phyloP scores from a whole-genome alignment of 78 protist genomes.

The Dictyostelium capitatum region DNA sequence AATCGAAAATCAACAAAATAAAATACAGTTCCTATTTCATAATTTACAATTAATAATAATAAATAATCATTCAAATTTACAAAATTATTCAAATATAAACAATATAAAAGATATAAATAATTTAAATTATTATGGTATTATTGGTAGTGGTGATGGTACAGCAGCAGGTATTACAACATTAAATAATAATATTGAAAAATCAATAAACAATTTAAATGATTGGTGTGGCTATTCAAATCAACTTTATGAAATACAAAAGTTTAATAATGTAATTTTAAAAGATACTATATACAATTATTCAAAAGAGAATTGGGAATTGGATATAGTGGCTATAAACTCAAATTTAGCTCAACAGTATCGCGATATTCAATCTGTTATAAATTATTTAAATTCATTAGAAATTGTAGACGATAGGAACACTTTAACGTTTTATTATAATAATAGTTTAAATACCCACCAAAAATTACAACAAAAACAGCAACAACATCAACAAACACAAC shows the following conservation, averaged over 20 bases:
- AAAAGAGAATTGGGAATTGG: background rate
- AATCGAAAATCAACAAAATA: background rate
- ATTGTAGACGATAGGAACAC: background rate
- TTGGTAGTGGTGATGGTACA: background rate
- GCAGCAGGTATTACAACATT: background rate
- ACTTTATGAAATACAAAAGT: background rate
- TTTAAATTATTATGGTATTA: background rate
- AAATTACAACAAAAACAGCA: background rate
- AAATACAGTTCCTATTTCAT: background rate
- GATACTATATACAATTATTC: background rate
- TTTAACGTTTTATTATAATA: background rate
- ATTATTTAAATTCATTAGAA: background rate
- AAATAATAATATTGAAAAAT: background rate
- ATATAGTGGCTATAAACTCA: background rate
- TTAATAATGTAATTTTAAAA: slow-evolving; percentile 2
- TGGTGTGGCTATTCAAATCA: slow-evolving; percentile 10
- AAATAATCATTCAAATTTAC: background rate
- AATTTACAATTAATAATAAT: background rate
- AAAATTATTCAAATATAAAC: background rate
- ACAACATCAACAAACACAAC: background rate
- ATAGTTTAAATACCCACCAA: background rate
- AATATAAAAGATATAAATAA: background rate
- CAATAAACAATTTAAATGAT: background rate
- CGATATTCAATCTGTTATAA: background rate
- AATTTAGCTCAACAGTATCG: background rate